Base-by-base conservation (phyloP, 805 yeast species). In the Suhomyces emberorum region DNA sequence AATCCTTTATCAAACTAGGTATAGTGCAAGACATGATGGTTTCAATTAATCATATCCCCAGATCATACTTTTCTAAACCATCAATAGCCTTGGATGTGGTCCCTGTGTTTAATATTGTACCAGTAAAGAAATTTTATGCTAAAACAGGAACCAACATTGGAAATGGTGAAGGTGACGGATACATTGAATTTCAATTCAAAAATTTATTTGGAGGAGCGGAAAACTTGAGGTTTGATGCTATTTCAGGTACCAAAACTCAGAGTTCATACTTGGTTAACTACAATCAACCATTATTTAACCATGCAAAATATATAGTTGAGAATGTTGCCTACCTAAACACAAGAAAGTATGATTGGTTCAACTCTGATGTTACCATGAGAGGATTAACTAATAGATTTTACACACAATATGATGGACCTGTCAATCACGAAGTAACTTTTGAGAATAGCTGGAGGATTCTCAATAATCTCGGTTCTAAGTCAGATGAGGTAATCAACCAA, bases 131-230 rank as follows among this genome's bases (percentile, higher is more conserved):
- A 46, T 83, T 88, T 49, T 72, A 76, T 41, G 89, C 95, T 35
- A 85, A 84, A 49, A 86, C 97, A 1, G 99, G 99, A 3, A 93
- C 98, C 2, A 89, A 88, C 58, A 77, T 93, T 6, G 98, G 98
- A 2, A 91, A 93, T 54, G 95, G 95, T 21, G 98, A 93, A 65
- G 98, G 97, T 20, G 93, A 86, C 54, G 98, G 97, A 1, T 88
- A 89, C 53, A 71, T 88, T 31, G 81, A 86, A 21, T 77, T 89
- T 38, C 88, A 57, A 65, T 48, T 74, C 54, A 67, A 67, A 35
- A 77, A 77, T 48, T 51, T 76, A 14, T 73, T 76, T 59, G 82
- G 81, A 0, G 82, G 81, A 7, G 80, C 74, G 3, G 82, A 77
- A 44, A 58, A 57, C 24, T 44, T 77, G 21, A 61, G 63, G 21